Conservation (phyloP, 75 land plant species). For the Gnetum montanum region DNA sequence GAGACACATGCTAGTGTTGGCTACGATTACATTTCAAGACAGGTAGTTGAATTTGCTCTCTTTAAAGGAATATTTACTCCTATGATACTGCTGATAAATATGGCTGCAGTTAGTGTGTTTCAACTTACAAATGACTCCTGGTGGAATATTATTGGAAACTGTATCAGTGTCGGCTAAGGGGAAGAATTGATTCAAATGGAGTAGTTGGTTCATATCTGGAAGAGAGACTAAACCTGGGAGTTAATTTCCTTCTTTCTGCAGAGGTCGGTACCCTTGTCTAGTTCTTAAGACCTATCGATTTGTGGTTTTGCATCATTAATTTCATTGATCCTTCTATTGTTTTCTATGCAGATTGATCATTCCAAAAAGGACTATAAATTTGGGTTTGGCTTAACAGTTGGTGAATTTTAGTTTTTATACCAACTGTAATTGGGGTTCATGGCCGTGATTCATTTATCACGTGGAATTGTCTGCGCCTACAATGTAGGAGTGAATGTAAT, state of each 20-base stretch:
- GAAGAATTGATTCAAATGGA: constrained; percentile 86
- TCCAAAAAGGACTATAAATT: constrained; percentile 95
- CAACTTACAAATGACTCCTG: too few relatives aligned
- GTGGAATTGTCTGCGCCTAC: not conserved
- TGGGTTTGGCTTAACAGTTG: constrained; percentile 94
- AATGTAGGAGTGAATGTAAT: not conserved
- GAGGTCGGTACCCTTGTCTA: too few relatives aligned
- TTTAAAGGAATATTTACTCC: too few relatives aligned
- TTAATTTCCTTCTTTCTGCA: constrained; percentile 88
- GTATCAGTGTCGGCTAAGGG: constrained; percentile 76
- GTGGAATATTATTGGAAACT: too few relatives aligned
- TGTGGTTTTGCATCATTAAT: not conserved
- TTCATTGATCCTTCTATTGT: constrained; percentile 3
- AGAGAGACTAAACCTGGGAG: constrained; percentile 82
- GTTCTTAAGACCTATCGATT: not conserved
- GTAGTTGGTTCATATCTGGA: constrained; percentile 69
- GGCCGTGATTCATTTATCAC: not conserved
- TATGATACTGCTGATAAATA: not conserved
- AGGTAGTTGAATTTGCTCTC: constrained; percentile 36
- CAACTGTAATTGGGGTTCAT: not conserved
- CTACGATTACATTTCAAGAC: constrained; percentile 92
- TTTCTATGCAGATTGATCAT: constrained; percentile 78
- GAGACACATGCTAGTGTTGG: constrained; percentile 89
- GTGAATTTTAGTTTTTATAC: constrained; percentile 46
- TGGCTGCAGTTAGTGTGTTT: too few relatives aligned